Evolutionary conservation across 2,329 filamentous ascomycete genomes (phyloP).

Genomic region (Colletotrichum lupini): DNA sequence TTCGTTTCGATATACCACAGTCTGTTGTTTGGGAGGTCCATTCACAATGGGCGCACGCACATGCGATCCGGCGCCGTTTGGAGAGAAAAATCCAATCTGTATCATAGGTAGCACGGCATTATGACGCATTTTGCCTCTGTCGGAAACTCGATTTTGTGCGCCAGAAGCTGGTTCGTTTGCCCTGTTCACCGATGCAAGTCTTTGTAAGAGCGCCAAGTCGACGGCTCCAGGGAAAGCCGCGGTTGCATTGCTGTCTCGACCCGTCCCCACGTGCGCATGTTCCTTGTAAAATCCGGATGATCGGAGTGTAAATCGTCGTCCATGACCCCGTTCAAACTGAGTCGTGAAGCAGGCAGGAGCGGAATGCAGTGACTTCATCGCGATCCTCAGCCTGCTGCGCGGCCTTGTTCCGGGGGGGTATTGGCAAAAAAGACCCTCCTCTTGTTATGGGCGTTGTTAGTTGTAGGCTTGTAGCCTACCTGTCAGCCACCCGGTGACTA

Average conservation of each 20-base stretch:
- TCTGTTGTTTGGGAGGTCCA: conserved; percentile 28
- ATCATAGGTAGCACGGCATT: conserved; percentile 33
- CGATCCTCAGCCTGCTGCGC: not conserved
- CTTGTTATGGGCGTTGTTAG: not conserved
- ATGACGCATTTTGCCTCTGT: conserved; percentile 27
- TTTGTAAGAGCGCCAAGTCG: conserved; percentile 6
- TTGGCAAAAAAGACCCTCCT: not conserved
- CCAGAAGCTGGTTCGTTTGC: not conserved
- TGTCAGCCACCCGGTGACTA: not conserved
- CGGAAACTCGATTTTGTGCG: not conserved
- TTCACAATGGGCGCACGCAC: conserved; percentile 27
- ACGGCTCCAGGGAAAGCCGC: conserved; percentile 15
- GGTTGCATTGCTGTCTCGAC: conserved; percentile 5
- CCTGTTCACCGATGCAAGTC: conserved; percentile 5
- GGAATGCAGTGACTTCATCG: not conserved
- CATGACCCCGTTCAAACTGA: conserved; percentile 3
- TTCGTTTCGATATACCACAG: conserved; percentile 30
- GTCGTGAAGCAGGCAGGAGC: conserved; percentile 1
- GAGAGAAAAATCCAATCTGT: conserved; percentile 14
- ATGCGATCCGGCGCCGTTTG: conserved; percentile 4
- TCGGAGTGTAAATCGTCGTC: conserved; percentile 8
- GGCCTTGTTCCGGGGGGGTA: conserved; percentile 5
- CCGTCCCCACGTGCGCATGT: conserved; percentile 7
- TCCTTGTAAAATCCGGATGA: conserved; percentile 21
- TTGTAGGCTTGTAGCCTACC: not conserved